A percentile compares a stretch with the other conserved stretches of the same genome.
Conservation (phyloP, 208 protist genomes). For the Tritrichomonas foetus region DNA sequence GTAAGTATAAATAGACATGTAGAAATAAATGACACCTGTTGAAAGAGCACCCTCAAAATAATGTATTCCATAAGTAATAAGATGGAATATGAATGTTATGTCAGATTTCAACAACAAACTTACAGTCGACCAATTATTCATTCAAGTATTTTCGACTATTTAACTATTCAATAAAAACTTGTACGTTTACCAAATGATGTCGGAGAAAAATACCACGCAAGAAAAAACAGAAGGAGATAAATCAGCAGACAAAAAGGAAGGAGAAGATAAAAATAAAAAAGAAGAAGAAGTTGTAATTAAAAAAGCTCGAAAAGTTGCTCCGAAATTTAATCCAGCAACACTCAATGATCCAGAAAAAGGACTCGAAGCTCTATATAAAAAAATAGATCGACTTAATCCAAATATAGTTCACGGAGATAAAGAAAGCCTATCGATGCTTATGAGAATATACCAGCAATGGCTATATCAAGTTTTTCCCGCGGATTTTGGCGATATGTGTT, state of each 20-base stretch:
- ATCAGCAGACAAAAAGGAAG: background rate
- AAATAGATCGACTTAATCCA: background rate
- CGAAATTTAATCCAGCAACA: background rate
- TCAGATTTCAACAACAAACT: no score
- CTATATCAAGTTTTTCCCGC: background rate
- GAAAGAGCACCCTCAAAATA: no score
- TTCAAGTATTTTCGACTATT: no score
- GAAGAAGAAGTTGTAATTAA: background rate
- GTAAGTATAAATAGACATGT: no score
- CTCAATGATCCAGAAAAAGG: background rate
- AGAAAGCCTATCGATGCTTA: background rate
- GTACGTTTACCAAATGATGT: no score
- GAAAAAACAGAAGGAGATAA: background rate
- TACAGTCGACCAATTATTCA: no score
- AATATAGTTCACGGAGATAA: background rate
- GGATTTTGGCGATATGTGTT: background rate
- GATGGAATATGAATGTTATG: no score
- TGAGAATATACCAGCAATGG: background rate
- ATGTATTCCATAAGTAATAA: no score
- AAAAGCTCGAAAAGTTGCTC: background rate
- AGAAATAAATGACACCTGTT: no score
- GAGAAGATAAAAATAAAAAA: background rate
- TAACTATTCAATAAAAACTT: no score
- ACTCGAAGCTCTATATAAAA: background rate
- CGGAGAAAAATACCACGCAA: no score